A percentile compares a stretch with the other conserved stretches of the same genome.
Conservation (phyloP, 108 stramenopile genomes). For the Conticribra guillardii region DNA sequence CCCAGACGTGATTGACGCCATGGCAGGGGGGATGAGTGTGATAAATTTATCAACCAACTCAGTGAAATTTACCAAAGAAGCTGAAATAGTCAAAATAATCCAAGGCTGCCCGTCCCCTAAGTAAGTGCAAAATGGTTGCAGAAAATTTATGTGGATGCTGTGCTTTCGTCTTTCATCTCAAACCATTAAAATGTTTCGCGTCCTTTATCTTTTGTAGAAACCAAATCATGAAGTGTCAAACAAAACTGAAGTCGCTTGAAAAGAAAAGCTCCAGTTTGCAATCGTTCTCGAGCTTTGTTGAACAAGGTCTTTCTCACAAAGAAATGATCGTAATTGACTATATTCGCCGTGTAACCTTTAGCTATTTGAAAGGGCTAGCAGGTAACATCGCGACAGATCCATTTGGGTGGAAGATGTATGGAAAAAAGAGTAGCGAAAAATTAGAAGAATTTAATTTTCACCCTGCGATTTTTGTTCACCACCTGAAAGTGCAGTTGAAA, state of each 20-base stretch:
- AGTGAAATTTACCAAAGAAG: conserved; percentile 7
- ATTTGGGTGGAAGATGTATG: conserved; percentile 19
- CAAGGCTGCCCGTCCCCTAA: neutral
- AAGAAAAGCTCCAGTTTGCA: neutral
- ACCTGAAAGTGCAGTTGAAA: conserved; percentile 3
- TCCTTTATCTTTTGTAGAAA: neutral
- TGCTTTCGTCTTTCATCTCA: neutral
- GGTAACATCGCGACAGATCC: conserved; percentile 9
- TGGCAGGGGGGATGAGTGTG: conserved; percentile 24
- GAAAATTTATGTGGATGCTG: neutral
- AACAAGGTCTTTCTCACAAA: neutral
- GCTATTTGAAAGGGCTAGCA: conserved; percentile 9
- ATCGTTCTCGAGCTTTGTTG: conserved; percentile 1
- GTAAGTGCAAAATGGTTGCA: neutral
- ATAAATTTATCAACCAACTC: conserved; percentile 13
- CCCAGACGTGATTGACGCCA: conserved; percentile 14
- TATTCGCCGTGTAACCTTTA: neutral
- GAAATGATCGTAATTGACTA: neutral
- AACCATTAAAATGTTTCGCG: neutral
- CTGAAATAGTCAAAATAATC: conserved; percentile 11
- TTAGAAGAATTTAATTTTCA: neutral
- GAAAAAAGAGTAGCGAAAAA: conserved; percentile 4
- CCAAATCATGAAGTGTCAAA: neutral
- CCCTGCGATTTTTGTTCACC: neutral
- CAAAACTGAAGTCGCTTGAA: neutral